phyloP scores from a whole-genome alignment of 2,329 filamentous ascomycete genomes.

The Exophiala phaeomuriformis region DNA sequence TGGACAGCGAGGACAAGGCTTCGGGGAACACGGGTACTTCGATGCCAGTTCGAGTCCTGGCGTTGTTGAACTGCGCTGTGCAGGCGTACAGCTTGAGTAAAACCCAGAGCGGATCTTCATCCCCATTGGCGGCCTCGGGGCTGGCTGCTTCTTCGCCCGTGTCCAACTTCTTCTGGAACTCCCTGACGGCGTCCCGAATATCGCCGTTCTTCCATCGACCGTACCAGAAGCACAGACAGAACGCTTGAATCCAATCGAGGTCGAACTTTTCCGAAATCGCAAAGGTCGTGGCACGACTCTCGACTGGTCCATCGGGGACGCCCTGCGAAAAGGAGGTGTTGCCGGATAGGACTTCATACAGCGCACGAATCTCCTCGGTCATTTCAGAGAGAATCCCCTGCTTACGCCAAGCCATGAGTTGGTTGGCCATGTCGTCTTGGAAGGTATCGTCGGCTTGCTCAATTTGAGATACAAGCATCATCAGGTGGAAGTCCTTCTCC shows the following conservation, averaged over 20 bases:
- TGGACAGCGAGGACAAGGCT: slow-evolving; percentile 67
- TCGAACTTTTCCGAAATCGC: slow-evolving; percentile 75
- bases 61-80: slow-evolving; percentile 20
- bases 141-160: slow-evolving; percentile 61
- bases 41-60: slow-evolving; percentile 29
- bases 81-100: slow-evolving; percentile 71
- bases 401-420: slow-evolving; percentile 77
- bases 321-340: slow-evolving; percentile 81
- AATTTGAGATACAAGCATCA: slow-evolving; percentile 74
- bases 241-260: slow-evolving; percentile 87
- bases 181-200: slow-evolving; percentile 63
- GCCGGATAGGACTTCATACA: slow-evolving; percentile 84
- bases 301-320: slow-evolving; percentile 59
- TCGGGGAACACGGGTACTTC: slow-evolving; percentile 52
- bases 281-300: slow-evolving; percentile 75
- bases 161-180: slow-evolving; percentile 66
- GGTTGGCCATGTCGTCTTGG: slow-evolving; percentile 67
- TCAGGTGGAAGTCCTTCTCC: slow-evolving; percentile 73
- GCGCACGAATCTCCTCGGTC: slow-evolving; percentile 68
- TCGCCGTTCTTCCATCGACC: slow-evolving; percentile 61
- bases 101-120: slow-evolving; percentile 66
- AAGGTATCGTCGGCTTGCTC: slow-evolving; percentile 58
- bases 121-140: slow-evolving; percentile 60
- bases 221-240: slow-evolving; percentile 88
- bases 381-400: slow-evolving; percentile 83